phyloP scores from a whole-genome alignment of 805 yeast genomes.

The Cyberlindnera bimundalis region DNA sequence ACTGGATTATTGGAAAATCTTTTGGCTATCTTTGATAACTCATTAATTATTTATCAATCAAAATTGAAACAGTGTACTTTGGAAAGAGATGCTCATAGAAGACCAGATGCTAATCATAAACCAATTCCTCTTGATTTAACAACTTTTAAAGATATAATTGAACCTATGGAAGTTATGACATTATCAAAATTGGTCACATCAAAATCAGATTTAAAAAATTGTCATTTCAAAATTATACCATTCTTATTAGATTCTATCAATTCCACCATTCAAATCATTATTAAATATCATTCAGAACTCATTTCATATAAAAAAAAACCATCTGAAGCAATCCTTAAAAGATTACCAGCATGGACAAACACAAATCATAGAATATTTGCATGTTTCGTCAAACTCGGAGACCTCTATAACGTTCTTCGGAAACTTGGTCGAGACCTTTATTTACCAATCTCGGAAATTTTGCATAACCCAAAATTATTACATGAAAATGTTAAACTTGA shows the following conservation, averaged over 20 bases:
- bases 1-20: constrained; percentile 9
- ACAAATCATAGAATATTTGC: constrained; percentile 47
- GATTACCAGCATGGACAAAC: constrained; percentile 36
- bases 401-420: constrained; percentile 38
- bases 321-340: constrained; percentile 24
- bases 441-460: constrained; percentile 35
- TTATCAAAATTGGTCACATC: constrained; percentile 32
- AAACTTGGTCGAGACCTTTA: constrained; percentile 41
- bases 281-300: constrained; percentile 26
- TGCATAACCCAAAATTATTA: constrained; percentile 38
- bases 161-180: constrained; percentile 33
- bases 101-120: constrained; percentile 29
- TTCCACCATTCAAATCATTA: constrained; percentile 20
- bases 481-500: constrained; percentile 29
- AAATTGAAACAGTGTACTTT: constrained; percentile 29
- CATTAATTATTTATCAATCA: constrained; percentile 28
- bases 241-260: constrained; percentile 27
- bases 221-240: constrained; percentile 29
- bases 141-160: constrained; percentile 31
- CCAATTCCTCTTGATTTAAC: constrained; percentile 28
- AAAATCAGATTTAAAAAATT: constrained; percentile 24
- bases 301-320: constrained; percentile 25
- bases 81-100: constrained; percentile 32
- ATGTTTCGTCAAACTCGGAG: constrained; percentile 35
- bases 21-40: constrained; percentile 26